Percentiles rank a stretch among this genome's conserved stretches.
phyloP scores from a whole-genome alignment of 2,329 filamentous ascomycete genomes.

The Trichoderma sp. region DNA sequence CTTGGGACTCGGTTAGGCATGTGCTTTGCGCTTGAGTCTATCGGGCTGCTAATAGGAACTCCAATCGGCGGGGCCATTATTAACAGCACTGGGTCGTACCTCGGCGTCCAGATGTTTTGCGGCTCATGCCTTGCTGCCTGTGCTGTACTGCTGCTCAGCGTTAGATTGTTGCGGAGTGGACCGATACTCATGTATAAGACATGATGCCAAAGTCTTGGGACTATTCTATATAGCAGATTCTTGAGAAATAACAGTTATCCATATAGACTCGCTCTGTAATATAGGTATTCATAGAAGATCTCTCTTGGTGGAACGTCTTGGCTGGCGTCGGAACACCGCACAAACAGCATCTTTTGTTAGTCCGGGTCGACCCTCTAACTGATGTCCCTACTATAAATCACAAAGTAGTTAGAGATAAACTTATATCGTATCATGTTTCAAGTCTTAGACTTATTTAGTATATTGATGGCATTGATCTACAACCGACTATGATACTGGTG shows the following conservation, averaged over 20 bases:
- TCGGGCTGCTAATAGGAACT: neutral
- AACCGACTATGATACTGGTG: neutral
- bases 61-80: neutral
- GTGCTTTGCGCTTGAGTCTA: neutral
- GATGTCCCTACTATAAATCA: neutral
- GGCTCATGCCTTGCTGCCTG: neutral
- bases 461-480: neutral
- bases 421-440: neutral
- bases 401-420: neutral
- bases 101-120: neutral
- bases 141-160: neutral
- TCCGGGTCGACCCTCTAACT: too few species aligned
- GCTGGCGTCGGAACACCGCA: too few species aligned
- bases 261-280: too few species aligned
- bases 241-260: fast-evolving
- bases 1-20: neutral
- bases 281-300: too few species aligned
- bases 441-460: neutral
- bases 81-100: neutral
- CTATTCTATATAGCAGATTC: neutral
- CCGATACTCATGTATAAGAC: neutral
- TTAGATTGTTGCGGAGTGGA: neutral
- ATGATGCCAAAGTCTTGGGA: neutral
- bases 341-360: too few species aligned
- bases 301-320: too few species aligned